Evolutionary conservation across 345 rosid genomes (phyloP).

Genomic region (Brassica juncea): DNA sequence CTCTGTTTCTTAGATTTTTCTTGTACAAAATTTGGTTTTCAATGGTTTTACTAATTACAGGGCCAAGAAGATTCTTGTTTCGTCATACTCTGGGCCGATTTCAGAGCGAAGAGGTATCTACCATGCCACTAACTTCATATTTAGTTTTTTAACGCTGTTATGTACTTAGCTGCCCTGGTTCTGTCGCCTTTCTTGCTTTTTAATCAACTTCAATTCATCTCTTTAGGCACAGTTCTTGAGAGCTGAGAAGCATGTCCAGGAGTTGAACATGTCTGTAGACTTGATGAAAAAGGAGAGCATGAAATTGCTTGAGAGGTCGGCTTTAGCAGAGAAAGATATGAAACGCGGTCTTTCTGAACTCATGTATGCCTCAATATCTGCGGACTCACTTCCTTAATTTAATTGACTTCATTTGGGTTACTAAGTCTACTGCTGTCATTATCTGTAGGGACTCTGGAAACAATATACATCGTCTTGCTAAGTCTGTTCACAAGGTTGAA

Average conservation of each 20-base stretch:
- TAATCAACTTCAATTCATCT: slow-evolving; percentile 23
- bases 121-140: neutral
- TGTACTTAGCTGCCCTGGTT: slow-evolving; percentile 4
- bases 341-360: slow-evolving; percentile 72
- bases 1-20: neutral
- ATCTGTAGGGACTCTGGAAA: slow-evolving; percentile 70
- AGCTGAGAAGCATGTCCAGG: slow-evolving; percentile 83
- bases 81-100: slow-evolving; percentile 77
- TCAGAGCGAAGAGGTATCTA: slow-evolving; percentile 86
- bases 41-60: slow-evolving; percentile 40
- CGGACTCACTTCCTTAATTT: neutral
- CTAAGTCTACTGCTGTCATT: slow-evolving; percentile 19
- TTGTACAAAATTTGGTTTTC: slow-evolving; percentile 3
- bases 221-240: slow-evolving; percentile 68
- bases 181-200: neutral
- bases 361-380: slow-evolving; percentile 45
- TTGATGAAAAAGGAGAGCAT: slow-evolving; percentile 81
- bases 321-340: slow-evolving; percentile 88
- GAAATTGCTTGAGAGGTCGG: slow-evolving; percentile 86
- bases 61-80: slow-evolving; percentile 82
- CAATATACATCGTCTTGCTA: slow-evolving; percentile 65
- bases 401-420: slow-evolving; percentile 17
- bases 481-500: slow-evolving; percentile 77
- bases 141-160: neutral
- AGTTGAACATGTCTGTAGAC: slow-evolving; percentile 70